Evolutionary conservation across 2,329 filamentous ascomycete species (phyloP).

Genomic region (Sclerotiophoma versabilis): DNA sequence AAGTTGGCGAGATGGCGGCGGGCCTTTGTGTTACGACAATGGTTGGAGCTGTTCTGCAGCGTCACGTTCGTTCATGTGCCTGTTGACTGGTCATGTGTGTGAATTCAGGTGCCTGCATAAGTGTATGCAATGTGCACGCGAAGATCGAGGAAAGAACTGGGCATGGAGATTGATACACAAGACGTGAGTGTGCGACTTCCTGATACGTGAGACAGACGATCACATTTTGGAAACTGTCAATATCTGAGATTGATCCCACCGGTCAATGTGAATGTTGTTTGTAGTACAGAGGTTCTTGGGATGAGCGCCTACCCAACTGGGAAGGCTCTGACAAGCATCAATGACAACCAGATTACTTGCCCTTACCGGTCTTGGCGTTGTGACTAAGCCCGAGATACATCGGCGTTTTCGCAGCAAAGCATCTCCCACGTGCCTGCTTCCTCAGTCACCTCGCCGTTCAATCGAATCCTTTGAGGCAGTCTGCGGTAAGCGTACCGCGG

Average conservation of each 20-base stretch:
- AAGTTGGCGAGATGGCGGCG: slow-evolving; percentile 8
- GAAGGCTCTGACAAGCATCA: too few relatives aligned
- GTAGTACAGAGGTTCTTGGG: not conserved
- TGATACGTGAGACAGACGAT: slow-evolving; percentile 5
- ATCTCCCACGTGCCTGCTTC: not conserved
- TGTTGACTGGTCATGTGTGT: slow-evolving; percentile 18
- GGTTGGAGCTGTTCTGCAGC: slow-evolving; percentile 1
- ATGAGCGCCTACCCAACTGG: too few relatives aligned
- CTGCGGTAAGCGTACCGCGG: not conserved
- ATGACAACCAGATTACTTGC: not conserved
- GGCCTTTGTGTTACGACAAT: slow-evolving; percentile 10
- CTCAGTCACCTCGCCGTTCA: slow-evolving; percentile 9
- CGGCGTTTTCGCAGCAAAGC: not conserved
- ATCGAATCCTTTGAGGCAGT: not conserved
- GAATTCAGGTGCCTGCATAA: slow-evolving; percentile 19
- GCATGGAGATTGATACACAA: slow-evolving; percentile 5
- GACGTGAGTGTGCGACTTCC: slow-evolving; percentile 4
- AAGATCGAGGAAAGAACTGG: slow-evolving; percentile 16
- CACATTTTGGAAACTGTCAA: slow-evolving; percentile 10
- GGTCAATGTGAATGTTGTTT: not conserved
- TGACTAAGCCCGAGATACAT: not conserved
- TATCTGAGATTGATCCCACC: not conserved
- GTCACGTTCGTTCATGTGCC: slow-evolving; percentile 24
- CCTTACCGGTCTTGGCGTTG: not conserved
- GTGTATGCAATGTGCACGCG: slow-evolving; percentile 22